Evolutionary conservation across 148 eudicot species (phyloP), one percentile per base, ranked within the genome.

Genomic region (Silene conica): DNA sequence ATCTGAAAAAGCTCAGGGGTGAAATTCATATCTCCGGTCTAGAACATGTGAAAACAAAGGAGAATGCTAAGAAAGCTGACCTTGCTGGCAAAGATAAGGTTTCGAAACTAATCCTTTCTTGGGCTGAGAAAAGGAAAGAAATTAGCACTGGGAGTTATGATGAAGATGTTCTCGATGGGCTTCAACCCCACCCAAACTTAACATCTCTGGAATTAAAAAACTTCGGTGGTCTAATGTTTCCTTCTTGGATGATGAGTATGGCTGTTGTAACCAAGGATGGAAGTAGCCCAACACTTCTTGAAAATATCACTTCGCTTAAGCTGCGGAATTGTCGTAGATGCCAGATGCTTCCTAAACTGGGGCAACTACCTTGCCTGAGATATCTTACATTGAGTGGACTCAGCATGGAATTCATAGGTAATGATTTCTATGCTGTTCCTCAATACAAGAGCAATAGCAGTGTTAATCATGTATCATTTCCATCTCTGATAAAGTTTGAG

Each of bases 191-290:
- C 16, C 55, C 55, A 14, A 50, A 50, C 16, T 50, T 50, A 15
- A 50, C 16, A 15, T 41, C 75, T 19, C 6, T 73, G 34, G 8
- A 15, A 8, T 6, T 73, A 60, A 1, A 4, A 22, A 45, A 50
- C 31, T 73, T 73, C 41, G 6, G 22, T 26, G 75, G 75, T 2
- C 16, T 14, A 5, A 60, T 18, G 22, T 60, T 73, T 61, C 67
- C 67, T 45, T 43, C 67, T 1, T 73, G 75, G 75, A 45, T 71
- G 26, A 28, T n/a, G 63, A 26, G 19, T n/a, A 71, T 71, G 73
- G 8, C 46, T 56, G 73, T 71, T 6, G 11, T 60, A 60, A 21
- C 26, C 22, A 31, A 56, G 8, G 46, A 56, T 6, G 21, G 63
- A n/a, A 31, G 50, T 55, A 5, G n/a, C 4, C 20, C 23, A 26